Conservation (phyloP, 179 eudicot species). For the Nepenthes alata region DNA sequence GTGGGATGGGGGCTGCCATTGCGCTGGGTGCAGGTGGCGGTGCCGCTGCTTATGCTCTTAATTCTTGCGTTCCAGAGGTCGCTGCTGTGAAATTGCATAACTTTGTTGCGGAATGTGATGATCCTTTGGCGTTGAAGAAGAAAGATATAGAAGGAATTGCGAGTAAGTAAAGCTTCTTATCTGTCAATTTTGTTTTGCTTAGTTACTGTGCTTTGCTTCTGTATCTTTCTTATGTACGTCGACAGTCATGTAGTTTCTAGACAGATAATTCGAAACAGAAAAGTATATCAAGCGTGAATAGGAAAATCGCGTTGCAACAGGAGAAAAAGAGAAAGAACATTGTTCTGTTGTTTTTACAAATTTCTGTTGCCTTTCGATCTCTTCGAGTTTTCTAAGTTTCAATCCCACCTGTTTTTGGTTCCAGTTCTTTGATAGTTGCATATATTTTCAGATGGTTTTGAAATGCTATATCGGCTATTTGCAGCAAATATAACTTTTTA, state of each 20-base stretch:
- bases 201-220: background rate
- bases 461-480: too few relatives aligned
- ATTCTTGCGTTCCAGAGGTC: constrained; percentile 65
- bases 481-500: too few relatives aligned
- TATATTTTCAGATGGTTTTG: background rate
- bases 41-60: constrained; percentile 50
- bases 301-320: background rate
- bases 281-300: too few relatives aligned
- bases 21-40: constrained; percentile 67
- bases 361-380: background rate
- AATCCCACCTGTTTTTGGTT: background rate
- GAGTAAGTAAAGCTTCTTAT: constrained; percentile 27
- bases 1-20: constrained; percentile 48
- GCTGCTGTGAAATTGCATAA: constrained; percentile 70
- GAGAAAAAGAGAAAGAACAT: background rate
- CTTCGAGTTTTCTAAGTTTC: background rate
- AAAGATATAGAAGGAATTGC: constrained; percentile 66
- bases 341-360: too few relatives aligned
- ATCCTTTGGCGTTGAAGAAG: constrained; percentile 46
- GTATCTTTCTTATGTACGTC: too few relatives aligned
- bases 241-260: too few relatives aligned
- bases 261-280: too few relatives aligned
- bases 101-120: constrained; percentile 52
- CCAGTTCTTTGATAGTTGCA: background rate
- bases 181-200: background rate